Evolutionary conservation across 202 grass and related monocot genomes (phyloP).

Genomic region (Panicum virgatum): DNA sequence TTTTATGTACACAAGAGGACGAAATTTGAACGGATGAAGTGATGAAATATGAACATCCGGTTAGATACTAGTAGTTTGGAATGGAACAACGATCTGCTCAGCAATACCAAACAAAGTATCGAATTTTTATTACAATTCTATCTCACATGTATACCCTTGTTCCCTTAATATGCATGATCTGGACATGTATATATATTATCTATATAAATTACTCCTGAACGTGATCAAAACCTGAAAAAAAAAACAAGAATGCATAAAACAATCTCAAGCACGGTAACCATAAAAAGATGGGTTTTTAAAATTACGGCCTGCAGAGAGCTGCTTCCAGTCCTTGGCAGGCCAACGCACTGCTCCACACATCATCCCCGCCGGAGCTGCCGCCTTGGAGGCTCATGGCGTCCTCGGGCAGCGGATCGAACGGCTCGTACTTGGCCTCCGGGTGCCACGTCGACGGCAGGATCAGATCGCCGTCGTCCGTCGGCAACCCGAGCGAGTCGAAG

Average conservation of each 20-base stretch:
- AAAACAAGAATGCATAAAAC: not conserved
- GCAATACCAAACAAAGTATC: constrained; percentile 4
- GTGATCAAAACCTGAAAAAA: constrained; percentile 22
- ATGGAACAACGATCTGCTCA: not conserved
- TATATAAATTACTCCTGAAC: constrained; percentile 45
- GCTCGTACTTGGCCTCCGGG: constrained; percentile 40
- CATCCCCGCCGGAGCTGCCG: constrained; percentile 26
- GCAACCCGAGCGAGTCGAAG: constrained; percentile 60
- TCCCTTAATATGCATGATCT: not conserved
- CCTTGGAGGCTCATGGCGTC: constrained; percentile 47
- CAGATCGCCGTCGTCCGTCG: constrained; percentile 42
- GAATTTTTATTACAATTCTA: constrained; percentile 15
- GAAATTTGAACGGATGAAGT: not conserved
- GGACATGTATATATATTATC: constrained; percentile 22
- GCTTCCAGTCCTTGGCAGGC: constrained; percentile 68
- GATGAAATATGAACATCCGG: not conserved
- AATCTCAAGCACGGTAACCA: not conserved
- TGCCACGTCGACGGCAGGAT: constrained; percentile 44
- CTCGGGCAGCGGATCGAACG: constrained; percentile 37
- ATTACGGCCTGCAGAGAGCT: constrained; percentile 58
- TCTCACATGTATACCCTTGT: constrained; percentile 28
- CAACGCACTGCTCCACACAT: constrained; percentile 56
- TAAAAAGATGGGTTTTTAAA: constrained; percentile 3
- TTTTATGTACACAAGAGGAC: not conserved
- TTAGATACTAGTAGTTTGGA: not conserved